Percentiles rank a stretch among this genome's conserved stretches.
phyloP scores from a whole-genome alignment of 768 basidiomycete genomes.

The Suillus clintonianus region DNA sequence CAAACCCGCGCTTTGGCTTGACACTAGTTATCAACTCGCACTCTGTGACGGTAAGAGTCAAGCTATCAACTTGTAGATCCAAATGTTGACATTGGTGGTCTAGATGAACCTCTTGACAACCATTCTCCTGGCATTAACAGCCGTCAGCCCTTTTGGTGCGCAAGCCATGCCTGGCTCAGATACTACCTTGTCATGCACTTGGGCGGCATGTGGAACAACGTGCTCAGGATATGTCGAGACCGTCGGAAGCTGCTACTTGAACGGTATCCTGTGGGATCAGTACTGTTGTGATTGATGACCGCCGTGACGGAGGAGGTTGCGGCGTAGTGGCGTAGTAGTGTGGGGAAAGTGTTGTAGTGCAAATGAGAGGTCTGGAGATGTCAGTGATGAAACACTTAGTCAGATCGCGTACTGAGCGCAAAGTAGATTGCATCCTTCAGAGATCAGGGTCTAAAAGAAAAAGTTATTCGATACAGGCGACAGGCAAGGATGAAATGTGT shows the following conservation, averaged over 20 bases:
- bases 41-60: neutral
- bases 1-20: neutral
- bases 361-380: neutral
- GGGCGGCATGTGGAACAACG: slow-evolving; percentile 4
- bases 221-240: neutral
- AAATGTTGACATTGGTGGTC: neutral
- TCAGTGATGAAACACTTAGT: neutral
- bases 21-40: neutral
- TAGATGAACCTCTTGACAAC: neutral
- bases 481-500: slow-evolving; percentile 30
- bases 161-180: neutral
- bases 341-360: neutral
- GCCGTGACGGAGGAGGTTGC: neutral
- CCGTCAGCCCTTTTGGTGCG: neutral
- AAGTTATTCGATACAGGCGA: slow-evolving; percentile 26
- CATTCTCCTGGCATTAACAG: neutral
- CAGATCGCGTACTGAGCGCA: neutral
- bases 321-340: neutral
- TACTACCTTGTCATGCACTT: slow-evolving; percentile 7
- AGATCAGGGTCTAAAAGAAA: neutral
- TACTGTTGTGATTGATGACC: slow-evolving; percentile 7
- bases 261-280: neutral
- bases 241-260: neutral
- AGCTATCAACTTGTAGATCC: neutral
- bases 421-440: neutral